A percentile compares a stretch with the other conserved stretches of the same genome.
phyloP scores from a whole-genome alignment of 1,139 yeast genomes.

The Debaryomycetaceae sp. region DNA sequence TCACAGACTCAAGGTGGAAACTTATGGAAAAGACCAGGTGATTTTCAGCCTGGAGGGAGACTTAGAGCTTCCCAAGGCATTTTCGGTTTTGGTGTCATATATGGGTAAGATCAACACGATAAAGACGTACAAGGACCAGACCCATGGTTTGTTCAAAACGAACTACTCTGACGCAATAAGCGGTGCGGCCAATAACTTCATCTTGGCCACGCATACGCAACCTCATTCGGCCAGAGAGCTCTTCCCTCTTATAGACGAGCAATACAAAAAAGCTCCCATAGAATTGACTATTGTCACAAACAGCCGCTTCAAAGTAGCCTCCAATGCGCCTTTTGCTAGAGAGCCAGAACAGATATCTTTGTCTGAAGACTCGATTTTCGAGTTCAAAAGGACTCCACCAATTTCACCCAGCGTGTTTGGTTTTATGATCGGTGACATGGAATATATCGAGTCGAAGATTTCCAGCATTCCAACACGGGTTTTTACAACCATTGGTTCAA shows the following conservation, averaged over 20 bases:
- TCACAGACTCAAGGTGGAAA: conserved; percentile 12
- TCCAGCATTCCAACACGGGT: conserved; percentile 43
- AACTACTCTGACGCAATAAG: conserved; percentile 51
- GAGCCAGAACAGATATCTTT: conserved; percentile 16
- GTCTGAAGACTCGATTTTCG: conserved; percentile 25
- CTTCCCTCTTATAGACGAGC: conserved; percentile 67
- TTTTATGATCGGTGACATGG: conserved; percentile 64
- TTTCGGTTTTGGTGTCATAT: conserved; percentile 20
- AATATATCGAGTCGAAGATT: conserved; percentile 37
- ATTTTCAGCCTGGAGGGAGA: conserved; percentile 13
- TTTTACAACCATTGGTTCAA: conserved; percentile 55
- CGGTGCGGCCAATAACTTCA: conserved; percentile 44
- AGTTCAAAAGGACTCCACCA: conserved; percentile 51
- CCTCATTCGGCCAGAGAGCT: conserved; percentile 60
- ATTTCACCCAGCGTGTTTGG: conserved; percentile 64
- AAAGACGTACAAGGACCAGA: conserved; percentile 52
- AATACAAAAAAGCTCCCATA: conserved; percentile 50
- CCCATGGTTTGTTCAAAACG: conserved; percentile 67
- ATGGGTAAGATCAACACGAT: conserved; percentile 56
- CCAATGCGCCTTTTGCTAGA: conserved; percentile 39
- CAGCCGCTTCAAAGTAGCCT: conserved; percentile 44
- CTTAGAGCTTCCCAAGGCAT: conserved; percentile 6
- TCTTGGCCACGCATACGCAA: conserved; percentile 68
- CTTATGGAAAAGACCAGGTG: conserved; percentile 36
- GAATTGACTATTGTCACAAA: conserved; percentile 44